Evolutionary conservation across 2,329 filamentous ascomycete genomes (phyloP), one percentile per base, ranked within the genome.

Genomic region (Lizonia empirigonia): DNA sequence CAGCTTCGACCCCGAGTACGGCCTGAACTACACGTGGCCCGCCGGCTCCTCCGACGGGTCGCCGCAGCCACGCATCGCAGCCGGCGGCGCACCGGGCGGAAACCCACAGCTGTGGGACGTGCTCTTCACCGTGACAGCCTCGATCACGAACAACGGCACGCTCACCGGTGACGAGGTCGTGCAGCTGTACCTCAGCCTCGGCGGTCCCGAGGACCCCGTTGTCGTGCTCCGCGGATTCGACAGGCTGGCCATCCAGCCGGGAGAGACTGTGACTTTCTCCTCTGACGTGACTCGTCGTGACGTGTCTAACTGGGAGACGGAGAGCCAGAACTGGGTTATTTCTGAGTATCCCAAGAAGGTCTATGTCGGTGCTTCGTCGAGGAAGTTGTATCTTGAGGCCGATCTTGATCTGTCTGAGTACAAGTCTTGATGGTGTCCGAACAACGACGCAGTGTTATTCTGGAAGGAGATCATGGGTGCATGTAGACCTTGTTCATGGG

Each of bases 281-380:
- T 85, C 84, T 0, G 81, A 85, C 13, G 74, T 97, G 47, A 91
- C 86, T 5, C 82, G 92, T 30, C 85, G 91, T 49, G 93, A 97
- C 67, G 62, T 97, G 48, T 91, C 87, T 70, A 94, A 91, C 77
- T 97, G 93, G 92, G 90, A 96, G 61, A 77, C 83, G 1, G 79
- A 68, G 1, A 71, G 76, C n/a, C 92, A 97, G 79, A 87, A 97
- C 78, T 97, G 93, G 92, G 82, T 91, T 36, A 77, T 86, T 45
- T 78, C 76, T 23, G 63, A 76, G 18, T 78, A 83, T 60, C 73
- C 78, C 44, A 85, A 85, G 78, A 85, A 76, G 50, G 78, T 85
- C 32, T 82, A 81, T 56, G 83, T 87, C 5, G 84, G 84, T 20
- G 78, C 75, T 57, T 83, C 80, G 4, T 85, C 82, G 50, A 77